Percentiles rank a stretch among this genome's conserved stretches.
phyloP scores from a whole-genome alignment of 139 green algal genomes.

The Penium margaritaceum region DNA sequence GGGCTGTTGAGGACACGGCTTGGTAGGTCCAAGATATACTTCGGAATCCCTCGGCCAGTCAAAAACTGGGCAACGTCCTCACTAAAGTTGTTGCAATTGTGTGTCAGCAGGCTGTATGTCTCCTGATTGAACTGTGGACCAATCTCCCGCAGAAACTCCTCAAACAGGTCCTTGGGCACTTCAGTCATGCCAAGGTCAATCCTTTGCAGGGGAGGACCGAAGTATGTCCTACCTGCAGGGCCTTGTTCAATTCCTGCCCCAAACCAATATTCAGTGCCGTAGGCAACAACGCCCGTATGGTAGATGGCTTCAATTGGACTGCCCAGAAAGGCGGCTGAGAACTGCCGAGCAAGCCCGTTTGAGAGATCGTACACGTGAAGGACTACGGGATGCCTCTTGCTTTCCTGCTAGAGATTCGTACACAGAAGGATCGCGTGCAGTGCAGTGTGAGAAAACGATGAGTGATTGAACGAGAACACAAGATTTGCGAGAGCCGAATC shows the following conservation, averaged over 20 bases:
- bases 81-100: conserved; percentile 55
- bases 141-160: conserved; percentile 46
- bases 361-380: conserved; percentile 76
- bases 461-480: too few species aligned
- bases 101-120: conserved; percentile 44
- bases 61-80: conserved; percentile 47
- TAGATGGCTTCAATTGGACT: conserved; percentile 51
- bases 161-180: conserved; percentile 36
- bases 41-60: conserved; percentile 44
- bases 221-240: conserved; percentile 20
- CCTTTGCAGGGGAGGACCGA: conserved; percentile 40
- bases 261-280: conserved; percentile 46
- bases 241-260: conserved; percentile 33
- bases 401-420: too few species aligned
- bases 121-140: conserved; percentile 14
- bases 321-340: conserved; percentile 63
- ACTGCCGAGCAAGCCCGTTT: conserved; percentile 57
- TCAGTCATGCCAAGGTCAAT: conserved; percentile 40
- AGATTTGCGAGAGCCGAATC: too few species aligned
- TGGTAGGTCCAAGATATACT: conserved; percentile 42
- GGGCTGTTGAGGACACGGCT: conserved; percentile 40
- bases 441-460: too few species aligned
- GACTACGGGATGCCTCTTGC: conserved; percentile 50
- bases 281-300: conserved; percentile 50
- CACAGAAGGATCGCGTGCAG: too few species aligned